phyloP scores from a whole-genome alignment of 1,284 basidiomycete genomes.

The Trichosporon inkin region DNA sequence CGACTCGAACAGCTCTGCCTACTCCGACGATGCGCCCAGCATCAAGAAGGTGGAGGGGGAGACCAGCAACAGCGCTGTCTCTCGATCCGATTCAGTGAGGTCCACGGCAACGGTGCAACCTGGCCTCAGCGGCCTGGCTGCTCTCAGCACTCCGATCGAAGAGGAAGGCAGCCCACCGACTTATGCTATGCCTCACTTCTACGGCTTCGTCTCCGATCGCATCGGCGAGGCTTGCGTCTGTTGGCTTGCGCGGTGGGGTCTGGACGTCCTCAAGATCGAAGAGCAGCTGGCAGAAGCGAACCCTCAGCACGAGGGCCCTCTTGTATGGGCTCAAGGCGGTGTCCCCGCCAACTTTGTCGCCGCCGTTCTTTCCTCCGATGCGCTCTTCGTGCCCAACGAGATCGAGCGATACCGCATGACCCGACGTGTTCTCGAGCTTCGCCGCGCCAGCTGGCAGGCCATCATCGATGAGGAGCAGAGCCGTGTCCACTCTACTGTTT shows the following conservation, averaged over 20 bases:
- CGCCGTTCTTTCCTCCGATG: slow-evolving; percentile 70
- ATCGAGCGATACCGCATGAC: slow-evolving; percentile 76
- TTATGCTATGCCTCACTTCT: slow-evolving; percentile 56
- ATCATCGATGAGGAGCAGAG: slow-evolving; percentile 20
- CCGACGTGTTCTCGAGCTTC: slow-evolving; percentile 67
- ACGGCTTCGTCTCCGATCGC: slow-evolving; percentile 78
- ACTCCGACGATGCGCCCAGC: slow-evolving; percentile 16
- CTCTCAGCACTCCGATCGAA: neutral
- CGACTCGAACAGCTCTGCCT: slow-evolving; percentile 13
- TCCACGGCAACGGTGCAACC: slow-evolving; percentile 18
- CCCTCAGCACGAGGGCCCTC: neutral
- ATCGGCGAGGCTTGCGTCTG: slow-evolving; percentile 84
- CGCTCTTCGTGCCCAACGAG: slow-evolving; percentile 74
- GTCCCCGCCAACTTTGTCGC: slow-evolving; percentile 68
- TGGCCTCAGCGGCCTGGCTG: neutral
- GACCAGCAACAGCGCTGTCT: neutral
- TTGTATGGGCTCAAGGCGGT: slow-evolving; percentile 66
- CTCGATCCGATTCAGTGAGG: slow-evolving; percentile 13
- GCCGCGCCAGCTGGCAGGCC: slow-evolving; percentile 53
- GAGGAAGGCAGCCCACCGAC: slow-evolving; percentile 7
- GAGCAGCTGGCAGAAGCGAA: slow-evolving; percentile 41
- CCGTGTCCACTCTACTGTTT: neutral
- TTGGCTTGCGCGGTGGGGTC: slow-evolving; percentile 83
- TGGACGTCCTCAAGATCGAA: slow-evolving; percentile 70
- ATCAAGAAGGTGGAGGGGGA: slow-evolving; percentile 12